A percentile compares a stretch with the other conserved stretches of the same genome.
Evolutionary conservation across 495 filamentous ascomycete species (phyloP).

Genomic region (Aspergillus mulundensis): DNA sequence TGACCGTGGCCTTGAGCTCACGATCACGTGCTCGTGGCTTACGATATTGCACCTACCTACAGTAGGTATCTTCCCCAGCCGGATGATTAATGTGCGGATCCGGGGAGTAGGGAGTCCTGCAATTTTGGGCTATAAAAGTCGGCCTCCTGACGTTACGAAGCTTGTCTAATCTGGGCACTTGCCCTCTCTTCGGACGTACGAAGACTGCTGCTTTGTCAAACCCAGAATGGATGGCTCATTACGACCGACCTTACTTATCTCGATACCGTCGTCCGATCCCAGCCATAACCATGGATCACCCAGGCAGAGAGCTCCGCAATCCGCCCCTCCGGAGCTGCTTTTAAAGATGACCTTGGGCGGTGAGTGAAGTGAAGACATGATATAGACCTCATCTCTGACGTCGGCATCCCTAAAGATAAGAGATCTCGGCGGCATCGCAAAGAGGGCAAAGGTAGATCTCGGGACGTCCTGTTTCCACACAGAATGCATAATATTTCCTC

Average conservation of each 20-base stretch:
- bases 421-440: slow-evolving; percentile 23
- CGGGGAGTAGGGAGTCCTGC: slow-evolving; percentile 1
- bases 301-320: slow-evolving; percentile 14
- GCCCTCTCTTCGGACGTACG: too few species aligned
- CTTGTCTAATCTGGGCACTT: too few species aligned
- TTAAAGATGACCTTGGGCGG: slow-evolving; percentile 16
- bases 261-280: slow-evolving; percentile 19
- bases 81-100: too few species aligned
- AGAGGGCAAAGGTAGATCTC: slow-evolving; percentile 36
- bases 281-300: slow-evolving; percentile 29
- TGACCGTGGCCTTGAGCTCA: too few species aligned
- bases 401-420: slow-evolving; percentile 17
- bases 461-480: slow-evolving; percentile 33
- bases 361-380: slow-evolving; percentile 9
- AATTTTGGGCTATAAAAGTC: background rate
- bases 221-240: slow-evolving; percentile 24
- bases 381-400: slow-evolving; percentile 19
- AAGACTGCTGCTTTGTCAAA: too few species aligned
- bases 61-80: too few species aligned
- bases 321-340: slow-evolving; percentile 15
- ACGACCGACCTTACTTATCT: slow-evolving; percentile 13
- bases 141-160: background rate
- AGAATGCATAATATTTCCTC: slow-evolving; percentile 27
- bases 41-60: too few species aligned
- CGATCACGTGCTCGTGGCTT: too few species aligned